Conservation (phyloP, 169 alveolate genomes). For the Plasmodium fragile region DNA sequence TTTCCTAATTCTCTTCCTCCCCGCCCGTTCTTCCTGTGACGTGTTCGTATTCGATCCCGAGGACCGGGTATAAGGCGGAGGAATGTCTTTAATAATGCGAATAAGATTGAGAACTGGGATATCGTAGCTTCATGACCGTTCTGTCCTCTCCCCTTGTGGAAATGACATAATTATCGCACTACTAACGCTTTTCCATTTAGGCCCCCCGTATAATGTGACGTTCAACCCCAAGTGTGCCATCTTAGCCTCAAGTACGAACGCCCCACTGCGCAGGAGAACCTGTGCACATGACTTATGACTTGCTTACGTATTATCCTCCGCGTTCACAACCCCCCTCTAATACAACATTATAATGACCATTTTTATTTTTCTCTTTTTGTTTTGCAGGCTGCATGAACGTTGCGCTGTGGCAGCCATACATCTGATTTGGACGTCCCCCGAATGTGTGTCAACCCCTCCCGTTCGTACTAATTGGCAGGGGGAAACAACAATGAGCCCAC, state of each 20-base stretch:
- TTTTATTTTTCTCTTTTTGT: not conserved
- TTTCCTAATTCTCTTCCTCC: not conserved
- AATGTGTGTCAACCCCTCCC: not conserved
- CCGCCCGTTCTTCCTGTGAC: not conserved
- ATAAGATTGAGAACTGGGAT: not conserved
- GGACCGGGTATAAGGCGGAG: not conserved
- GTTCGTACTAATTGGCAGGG: not conserved
- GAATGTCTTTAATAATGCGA: not conserved
- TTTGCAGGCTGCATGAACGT: slow-evolving; percentile 56
- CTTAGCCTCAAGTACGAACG: slow-evolving; percentile 44
- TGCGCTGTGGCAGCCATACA: slow-evolving; percentile 61
- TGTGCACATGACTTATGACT: not conserved
- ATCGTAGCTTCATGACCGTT: not conserved
- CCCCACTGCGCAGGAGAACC: not conserved
- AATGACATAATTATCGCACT: not conserved
- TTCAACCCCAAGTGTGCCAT: slow-evolving; percentile 63
- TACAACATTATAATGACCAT: not conserved
- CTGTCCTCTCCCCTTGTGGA: not conserved
- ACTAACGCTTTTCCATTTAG: not conserved
- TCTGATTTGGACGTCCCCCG: not conserved
- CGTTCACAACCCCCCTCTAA: not conserved
- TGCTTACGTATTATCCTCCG: not conserved
- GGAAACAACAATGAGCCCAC: not conserved
- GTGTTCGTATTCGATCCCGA: not conserved
- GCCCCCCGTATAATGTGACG: slow-evolving; percentile 62